Conservation (phyloP, 257 asterid species). For the Gentiana dahurica region DNA sequence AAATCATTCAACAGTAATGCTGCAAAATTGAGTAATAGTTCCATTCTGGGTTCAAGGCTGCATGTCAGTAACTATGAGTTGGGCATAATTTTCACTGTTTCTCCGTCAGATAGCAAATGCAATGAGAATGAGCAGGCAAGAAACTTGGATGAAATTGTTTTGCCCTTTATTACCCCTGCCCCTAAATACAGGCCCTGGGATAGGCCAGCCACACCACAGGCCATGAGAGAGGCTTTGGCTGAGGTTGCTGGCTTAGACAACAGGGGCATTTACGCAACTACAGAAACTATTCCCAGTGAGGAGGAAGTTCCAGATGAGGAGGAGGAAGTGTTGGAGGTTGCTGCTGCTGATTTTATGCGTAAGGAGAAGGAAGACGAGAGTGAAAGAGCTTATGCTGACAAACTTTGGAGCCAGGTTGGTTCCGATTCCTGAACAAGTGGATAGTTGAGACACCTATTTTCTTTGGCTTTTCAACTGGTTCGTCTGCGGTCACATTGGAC, state of each 20-base stretch:
- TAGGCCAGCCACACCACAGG: constrained; percentile 67
- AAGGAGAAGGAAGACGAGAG: constrained; percentile 54
- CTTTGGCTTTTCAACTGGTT: too few relatives aligned
- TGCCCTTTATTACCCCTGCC: constrained; percentile 75
- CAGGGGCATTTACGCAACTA: constrained; percentile 19
- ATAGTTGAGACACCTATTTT: too few relatives aligned
- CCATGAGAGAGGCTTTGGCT: constrained; percentile 58
- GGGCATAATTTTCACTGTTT: constrained; percentile 60
- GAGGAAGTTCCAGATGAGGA: constrained; percentile 46
- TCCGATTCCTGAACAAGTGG: constrained; percentile 3
- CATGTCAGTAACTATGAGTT: constrained; percentile 75
- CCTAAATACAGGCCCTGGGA: constrained; percentile 55
- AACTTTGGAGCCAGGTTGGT: constrained; percentile 64
- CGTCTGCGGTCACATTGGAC: too few relatives aligned
- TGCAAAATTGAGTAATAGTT: constrained; percentile 17
- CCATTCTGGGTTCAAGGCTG: constrained; percentile 59
- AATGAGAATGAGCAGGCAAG: constrained; percentile 11
- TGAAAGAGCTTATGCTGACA: constrained; percentile 69
- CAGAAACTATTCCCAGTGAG: constrained; percentile 24
- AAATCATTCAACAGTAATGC: constrained; percentile 18
- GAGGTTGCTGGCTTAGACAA: constrained; percentile 26
- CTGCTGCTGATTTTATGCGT: constrained; percentile 4
- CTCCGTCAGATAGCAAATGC: constrained; percentile 34
- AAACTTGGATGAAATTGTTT: constrained; percentile 54
- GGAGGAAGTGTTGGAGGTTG: constrained; percentile 38